Evolutionary conservation across 441 rosid genomes (phyloP).

Genomic region (Sinapis alba): DNA sequence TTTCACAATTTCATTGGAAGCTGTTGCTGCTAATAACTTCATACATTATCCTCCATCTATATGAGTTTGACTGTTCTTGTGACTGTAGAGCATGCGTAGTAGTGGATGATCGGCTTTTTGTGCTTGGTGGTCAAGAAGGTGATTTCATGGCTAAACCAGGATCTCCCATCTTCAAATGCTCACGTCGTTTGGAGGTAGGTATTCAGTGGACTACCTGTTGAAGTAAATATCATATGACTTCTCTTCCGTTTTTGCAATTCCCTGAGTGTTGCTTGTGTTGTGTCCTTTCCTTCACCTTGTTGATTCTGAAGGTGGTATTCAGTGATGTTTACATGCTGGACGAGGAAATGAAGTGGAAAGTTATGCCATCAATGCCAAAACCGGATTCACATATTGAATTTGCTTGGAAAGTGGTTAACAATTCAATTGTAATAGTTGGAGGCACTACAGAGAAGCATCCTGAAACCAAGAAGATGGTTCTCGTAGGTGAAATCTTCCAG

Average conservation of each 20-base stretch:
- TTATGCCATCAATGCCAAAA: slow-evolving; percentile 80
- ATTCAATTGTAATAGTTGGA: slow-evolving; percentile 82
- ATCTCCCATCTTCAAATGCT: slow-evolving; percentile 96
- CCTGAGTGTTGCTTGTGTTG: not conserved
- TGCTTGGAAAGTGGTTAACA: slow-evolving; percentile 40
- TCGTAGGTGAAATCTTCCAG: slow-evolving; percentile 43
- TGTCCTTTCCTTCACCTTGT: not conserved
- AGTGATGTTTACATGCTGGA: slow-evolving; percentile 57
- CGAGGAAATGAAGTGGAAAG: slow-evolving; percentile 89
- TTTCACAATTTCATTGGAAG: not conserved
- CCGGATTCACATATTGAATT: slow-evolving; percentile 93
- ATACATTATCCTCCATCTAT: not conserved
- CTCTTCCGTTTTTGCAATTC: not conserved
- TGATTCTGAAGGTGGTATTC: slow-evolving; percentile 52
- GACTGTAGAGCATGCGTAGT: slow-evolving; percentile 70
- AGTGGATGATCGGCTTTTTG: slow-evolving; percentile 67
- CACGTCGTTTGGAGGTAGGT: slow-evolving; percentile 87
- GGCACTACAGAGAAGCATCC: slow-evolving; percentile 99
- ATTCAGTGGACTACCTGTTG: not conserved
- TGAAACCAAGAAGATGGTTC: slow-evolving; percentile 9
- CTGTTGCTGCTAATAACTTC: not conserved
- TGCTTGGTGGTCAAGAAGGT: slow-evolving; percentile 97
- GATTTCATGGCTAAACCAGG: slow-evolving; percentile 99
- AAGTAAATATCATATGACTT: slow-evolving; percentile 3
- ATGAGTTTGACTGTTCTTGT: slow-evolving; percentile 20